Base-by-base conservation (phyloP, 768 basidiomycete genomes). In the Agaricus subrufescens region DNA sequence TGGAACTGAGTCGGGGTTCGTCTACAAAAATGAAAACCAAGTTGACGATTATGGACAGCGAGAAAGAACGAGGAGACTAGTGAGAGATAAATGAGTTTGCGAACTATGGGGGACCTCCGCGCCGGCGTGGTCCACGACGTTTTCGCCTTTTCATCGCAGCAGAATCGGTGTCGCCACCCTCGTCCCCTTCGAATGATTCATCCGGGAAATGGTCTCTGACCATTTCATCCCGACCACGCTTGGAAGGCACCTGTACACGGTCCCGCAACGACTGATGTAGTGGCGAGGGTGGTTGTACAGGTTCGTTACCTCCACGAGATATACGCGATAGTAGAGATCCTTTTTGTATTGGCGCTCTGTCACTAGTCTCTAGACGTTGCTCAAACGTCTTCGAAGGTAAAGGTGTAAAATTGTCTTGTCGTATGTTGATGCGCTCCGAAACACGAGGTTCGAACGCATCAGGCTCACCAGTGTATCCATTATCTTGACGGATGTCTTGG, bases 201-300 rank as follows among this genome's bases (percentile, higher is more conserved):
- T 59, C 54, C 15, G 39, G 15, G 29, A 40, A 25, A 38, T 50
- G 48, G 30, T 38, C 44, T 29, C 52, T 46, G 11, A 23, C 42
- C 54, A 52, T 50, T 14, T 55, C 54, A 15, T 59, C 58, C 26
- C 42, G 44, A 23, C 55, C 54, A 19, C 58, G 54, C 46, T 61
- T 61, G 3, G 38, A n/a, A 31, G 52, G 52, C 25, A 55, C 37
- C n/a, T 54, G 54, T 10, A 61, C 60, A 4, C 60, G 60, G 25
- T 61, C 60, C 34, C 60, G 52, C 30, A 61, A 46, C 23, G 60
- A 54, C 14, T 40, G 56, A 26, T 46, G 27, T 25, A 50, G 46
- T 30, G 52, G 52, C 34, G 45, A 37, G 27, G 50, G 38, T 12
- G 54, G 37, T 19, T 46, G 52, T 31, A 37, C 37, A 30, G 19